phyloP scores from a whole-genome alignment of 225 moss, liverwort and hornwort species.

The Pleurozium schreberi region DNA sequence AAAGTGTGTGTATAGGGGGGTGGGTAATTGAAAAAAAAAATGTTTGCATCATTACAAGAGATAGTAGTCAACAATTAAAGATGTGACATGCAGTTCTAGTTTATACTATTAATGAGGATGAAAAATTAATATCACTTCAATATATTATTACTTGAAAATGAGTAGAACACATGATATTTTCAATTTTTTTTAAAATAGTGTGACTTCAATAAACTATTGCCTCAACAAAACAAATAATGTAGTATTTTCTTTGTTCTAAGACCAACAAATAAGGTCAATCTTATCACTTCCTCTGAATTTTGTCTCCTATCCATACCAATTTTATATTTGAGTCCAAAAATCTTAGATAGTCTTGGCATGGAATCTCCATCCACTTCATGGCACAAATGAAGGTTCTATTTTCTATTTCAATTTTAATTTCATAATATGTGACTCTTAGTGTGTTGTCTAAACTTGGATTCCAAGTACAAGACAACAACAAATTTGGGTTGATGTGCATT shows the following conservation, averaged over 20 bases:
- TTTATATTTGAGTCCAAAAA: neutral
- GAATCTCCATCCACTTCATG: neutral
- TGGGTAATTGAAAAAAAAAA: no score
- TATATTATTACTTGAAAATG: neutral
- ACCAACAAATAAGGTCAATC: no score
- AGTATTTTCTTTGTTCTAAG: no score
- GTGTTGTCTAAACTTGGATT: neutral
- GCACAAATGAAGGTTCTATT: neutral
- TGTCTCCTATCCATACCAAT: neutral
- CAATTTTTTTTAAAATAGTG: neutral
- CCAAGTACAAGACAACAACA: neutral
- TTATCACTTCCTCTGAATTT: no score
- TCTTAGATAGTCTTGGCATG: neutral
- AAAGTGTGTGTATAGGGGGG: no score
- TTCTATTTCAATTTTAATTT: neutral
- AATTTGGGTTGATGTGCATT: neutral
- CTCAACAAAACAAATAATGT: neutral
- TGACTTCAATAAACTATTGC: neutral
- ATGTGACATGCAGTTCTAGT: neutral
- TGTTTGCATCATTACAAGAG: no score
- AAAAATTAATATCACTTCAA: neutral
- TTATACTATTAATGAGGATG: neutral
- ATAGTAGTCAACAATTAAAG: no score
- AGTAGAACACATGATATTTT: neutral
- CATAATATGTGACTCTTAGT: neutral